phyloP scores from a whole-genome alignment of 2,329 filamentous ascomycete genomes.

The Talaromyces pinophilus region DNA sequence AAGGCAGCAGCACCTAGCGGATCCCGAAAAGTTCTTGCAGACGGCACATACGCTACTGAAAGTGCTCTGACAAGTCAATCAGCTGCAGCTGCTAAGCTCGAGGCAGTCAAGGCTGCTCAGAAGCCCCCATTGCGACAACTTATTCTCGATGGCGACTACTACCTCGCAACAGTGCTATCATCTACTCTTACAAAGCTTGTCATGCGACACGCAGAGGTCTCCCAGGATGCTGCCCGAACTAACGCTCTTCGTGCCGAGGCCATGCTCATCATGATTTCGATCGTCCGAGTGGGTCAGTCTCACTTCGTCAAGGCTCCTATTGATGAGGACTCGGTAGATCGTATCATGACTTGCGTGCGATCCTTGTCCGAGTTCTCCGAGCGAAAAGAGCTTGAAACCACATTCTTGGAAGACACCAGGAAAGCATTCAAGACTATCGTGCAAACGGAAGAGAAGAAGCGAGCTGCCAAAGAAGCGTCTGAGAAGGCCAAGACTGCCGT shows the following conservation, averaged over 20 bases:
- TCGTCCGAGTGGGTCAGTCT: slow-evolving; percentile 97
- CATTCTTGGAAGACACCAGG: slow-evolving; percentile 91
- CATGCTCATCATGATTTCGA: slow-evolving; percentile 99
- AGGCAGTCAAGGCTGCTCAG: slow-evolving; percentile 94
- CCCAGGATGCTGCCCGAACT: slow-evolving; percentile 78
- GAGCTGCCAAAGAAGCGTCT: slow-evolving; percentile 87
- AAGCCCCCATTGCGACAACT: slow-evolving; percentile 94
- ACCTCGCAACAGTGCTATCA: slow-evolving; percentile 90
- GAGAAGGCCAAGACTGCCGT: slow-evolving; percentile 92
- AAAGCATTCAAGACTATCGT: slow-evolving; percentile 98
- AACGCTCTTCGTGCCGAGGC: slow-evolving; percentile 94
- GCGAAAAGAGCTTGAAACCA: slow-evolving; percentile 85
- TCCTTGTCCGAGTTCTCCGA: slow-evolving; percentile 86
- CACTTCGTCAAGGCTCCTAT: slow-evolving; percentile 97
- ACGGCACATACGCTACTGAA: slow-evolving; percentile 97
- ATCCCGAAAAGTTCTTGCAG: slow-evolving; percentile 87
- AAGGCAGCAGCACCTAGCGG: slow-evolving; percentile 76
- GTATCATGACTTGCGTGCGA: slow-evolving; percentile 96
- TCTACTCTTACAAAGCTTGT: slow-evolving; percentile 96
- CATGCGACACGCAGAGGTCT: slow-evolving; percentile 95
- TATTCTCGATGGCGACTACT: slow-evolving; percentile 96
- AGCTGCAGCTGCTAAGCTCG: slow-evolving; percentile 82
- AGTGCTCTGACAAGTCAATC: slow-evolving; percentile 93
- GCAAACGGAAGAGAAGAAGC: slow-evolving; percentile 94
- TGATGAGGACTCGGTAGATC: slow-evolving; percentile 96